Conservation (phyloP, 139 green algal species). For the Raphidocelis subcapitata region DNA sequence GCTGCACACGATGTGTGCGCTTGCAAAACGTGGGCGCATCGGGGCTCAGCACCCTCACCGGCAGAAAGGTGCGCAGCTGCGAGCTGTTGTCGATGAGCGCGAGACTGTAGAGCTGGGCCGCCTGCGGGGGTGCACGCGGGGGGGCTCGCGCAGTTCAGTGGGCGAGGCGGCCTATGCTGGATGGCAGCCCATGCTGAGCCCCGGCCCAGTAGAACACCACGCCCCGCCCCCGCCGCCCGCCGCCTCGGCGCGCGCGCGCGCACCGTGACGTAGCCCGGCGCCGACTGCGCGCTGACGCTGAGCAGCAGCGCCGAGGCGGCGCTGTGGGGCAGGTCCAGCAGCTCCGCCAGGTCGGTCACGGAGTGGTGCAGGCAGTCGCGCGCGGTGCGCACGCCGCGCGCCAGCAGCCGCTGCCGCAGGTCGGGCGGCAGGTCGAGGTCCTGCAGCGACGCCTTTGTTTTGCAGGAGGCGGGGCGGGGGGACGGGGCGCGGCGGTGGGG, state of each 20-base stretch:
- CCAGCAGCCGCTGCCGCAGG: slow-evolving; percentile 20
- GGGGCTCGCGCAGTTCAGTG: neutral
- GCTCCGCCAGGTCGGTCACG: slow-evolving; percentile 42
- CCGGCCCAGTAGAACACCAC: no score
- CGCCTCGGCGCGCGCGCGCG: no score
- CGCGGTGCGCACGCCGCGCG: slow-evolving; percentile 25
- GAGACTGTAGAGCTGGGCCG: slow-evolving; percentile 7
- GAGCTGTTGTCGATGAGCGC: neutral
- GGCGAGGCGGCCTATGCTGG: no score
- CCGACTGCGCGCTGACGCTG: slow-evolving; percentile 1
- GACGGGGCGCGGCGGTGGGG: neutral
- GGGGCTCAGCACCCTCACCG: slow-evolving; percentile 5
- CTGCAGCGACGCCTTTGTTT: neutral
- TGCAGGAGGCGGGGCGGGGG: no score
- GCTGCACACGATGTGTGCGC: no score
- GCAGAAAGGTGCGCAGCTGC: slow-evolving; percentile 10
- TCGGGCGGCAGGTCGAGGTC: slow-evolving; percentile 17
- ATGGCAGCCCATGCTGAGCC: neutral
- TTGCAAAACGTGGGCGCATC: no score
- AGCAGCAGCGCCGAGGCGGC: slow-evolving; percentile 4
- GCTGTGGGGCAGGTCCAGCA: slow-evolving; percentile 19
- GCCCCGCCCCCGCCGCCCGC: no score
- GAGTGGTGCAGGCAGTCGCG: slow-evolving; percentile 34
- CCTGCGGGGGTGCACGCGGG: neutral
- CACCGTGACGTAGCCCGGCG: slow-evolving; percentile 18